A percentile compares a stretch with the other conserved stretches of the same genome.
These are phyloP conservation scores for Rhexocercosporidium sp. DNA, from an alignment of 2,329 filamentous ascomycete species.

Conservation along the genomic window DNA sequence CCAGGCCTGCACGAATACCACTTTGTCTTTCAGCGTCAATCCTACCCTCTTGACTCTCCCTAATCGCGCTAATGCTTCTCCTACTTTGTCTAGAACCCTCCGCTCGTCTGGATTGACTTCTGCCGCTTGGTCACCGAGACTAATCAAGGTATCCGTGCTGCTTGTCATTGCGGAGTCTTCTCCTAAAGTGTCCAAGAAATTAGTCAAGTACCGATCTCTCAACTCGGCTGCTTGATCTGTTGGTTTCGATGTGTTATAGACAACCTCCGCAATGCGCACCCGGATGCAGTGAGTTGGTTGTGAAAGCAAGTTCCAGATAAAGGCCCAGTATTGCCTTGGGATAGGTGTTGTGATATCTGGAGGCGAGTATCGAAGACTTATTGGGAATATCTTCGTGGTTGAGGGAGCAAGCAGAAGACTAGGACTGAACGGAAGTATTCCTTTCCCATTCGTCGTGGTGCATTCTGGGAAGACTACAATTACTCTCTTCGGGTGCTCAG, in stretches of 20 bases:
- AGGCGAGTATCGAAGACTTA: slow-evolving; percentile 88
- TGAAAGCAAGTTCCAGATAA: slow-evolving; percentile 86
- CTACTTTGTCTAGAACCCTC: slow-evolving; percentile 76
- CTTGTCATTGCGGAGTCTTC: slow-evolving; percentile 40
- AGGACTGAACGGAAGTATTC: slow-evolving; percentile 82
- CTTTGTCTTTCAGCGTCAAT: slow-evolving; percentile 82
- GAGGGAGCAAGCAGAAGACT: slow-evolving; percentile 71
- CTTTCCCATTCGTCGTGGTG: slow-evolving; percentile 91
- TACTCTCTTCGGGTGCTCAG: slow-evolving; percentile 72
- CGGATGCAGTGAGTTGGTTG: slow-evolving; percentile 87
- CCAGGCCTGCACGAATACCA: slow-evolving; percentile 79
- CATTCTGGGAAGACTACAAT: slow-evolving; percentile 93
- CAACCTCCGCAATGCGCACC: slow-evolving; percentile 83
- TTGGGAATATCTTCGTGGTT: slow-evolving; percentile 81
- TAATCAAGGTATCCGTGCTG: slow-evolving; percentile 40
- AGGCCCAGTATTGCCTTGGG: slow-evolving; percentile 72
- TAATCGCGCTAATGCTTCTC: slow-evolving; percentile 84
- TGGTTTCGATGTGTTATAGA: slow-evolving; percentile 56
- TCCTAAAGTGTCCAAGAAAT: slow-evolving; percentile 36
- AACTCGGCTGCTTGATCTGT: slow-evolving; percentile 36
- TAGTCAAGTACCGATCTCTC: slow-evolving; percentile 42
- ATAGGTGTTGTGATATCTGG: slow-evolving; percentile 90
- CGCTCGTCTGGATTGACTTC: slow-evolving; percentile 60
- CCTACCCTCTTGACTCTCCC: slow-evolving; percentile 89
- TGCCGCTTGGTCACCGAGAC: slow-evolving; percentile 33